These are phyloP conservation scores for Elymus sibiricus DNA, from an alignment of 176 grass and related monocot species.

Conservation along the genomic window DNA sequence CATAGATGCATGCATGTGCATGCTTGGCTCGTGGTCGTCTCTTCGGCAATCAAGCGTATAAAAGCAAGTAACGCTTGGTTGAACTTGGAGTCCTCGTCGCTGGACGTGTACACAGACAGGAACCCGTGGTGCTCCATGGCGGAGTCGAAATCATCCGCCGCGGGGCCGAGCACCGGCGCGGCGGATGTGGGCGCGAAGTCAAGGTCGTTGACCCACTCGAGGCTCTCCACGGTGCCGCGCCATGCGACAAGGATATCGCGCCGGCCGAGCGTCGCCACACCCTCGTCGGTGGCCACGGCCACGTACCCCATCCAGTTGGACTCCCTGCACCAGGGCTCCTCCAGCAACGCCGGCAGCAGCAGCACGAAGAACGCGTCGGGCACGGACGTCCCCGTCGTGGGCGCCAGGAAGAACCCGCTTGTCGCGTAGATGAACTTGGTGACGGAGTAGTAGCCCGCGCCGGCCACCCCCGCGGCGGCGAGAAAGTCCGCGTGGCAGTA, in stretches of 20 bases:
- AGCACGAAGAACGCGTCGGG: conserved; percentile 67
- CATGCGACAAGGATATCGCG: conserved; percentile 83
- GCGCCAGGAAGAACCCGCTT: background rate
- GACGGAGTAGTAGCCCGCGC: conserved; percentile 42
- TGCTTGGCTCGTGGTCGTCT: background rate
- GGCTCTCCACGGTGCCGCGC: conserved; percentile 59
- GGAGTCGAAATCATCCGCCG: background rate
- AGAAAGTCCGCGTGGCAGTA: conserved; percentile 48
- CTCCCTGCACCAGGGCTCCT: conserved; percentile 47
- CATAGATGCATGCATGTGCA: background rate
- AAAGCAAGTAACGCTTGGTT: conserved; percentile 20
- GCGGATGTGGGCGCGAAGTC: conserved; percentile 61
- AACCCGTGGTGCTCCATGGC: conserved; percentile 62
- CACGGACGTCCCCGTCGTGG: conserved; percentile 2
- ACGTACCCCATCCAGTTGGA: conserved; percentile 94
- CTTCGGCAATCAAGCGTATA: background rate
- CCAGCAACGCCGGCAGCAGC: conserved; percentile 18
- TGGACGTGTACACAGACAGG: conserved; percentile 76
- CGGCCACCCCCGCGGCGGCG: background rate
- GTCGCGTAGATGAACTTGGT: conserved; percentile 87
- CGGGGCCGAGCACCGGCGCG: conserved; percentile 30
- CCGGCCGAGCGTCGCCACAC: conserved; percentile 54
- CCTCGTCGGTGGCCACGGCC: conserved; percentile 79
- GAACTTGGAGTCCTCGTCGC: conserved; percentile 41
- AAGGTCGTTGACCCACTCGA: conserved; percentile 77